These are phyloP conservation scores for Suhomyces bokatorum DNA, from an alignment of 1,139 yeast genomes.

Conservation along the genomic window DNA sequence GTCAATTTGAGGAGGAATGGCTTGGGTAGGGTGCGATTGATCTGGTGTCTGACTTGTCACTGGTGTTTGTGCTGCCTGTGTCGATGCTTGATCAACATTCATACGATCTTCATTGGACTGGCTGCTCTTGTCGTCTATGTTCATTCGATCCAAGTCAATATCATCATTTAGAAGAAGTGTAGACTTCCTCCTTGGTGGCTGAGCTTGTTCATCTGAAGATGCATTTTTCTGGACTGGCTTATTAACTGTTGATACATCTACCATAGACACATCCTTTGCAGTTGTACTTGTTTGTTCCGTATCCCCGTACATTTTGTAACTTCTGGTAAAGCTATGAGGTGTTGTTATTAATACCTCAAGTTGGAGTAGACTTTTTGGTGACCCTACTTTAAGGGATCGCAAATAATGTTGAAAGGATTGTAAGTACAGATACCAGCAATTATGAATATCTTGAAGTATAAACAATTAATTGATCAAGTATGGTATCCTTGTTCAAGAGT, in stretches of 20 bases:
- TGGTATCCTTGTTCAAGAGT: background rate
- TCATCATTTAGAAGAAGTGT: constrained; percentile 46
- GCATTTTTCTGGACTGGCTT: constrained; percentile 1
- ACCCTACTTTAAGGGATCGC: background rate
- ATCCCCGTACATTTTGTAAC: constrained; percentile 9
- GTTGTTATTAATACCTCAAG: too few relatives aligned
- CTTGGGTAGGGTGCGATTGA: constrained; percentile 17
- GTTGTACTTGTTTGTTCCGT: constrained; percentile 10
- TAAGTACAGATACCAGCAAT: background rate
- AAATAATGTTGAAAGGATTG: background rate
- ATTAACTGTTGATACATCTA: constrained; percentile 35
- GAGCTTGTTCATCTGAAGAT: constrained; percentile 21
- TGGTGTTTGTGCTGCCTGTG: constrained; percentile 9
- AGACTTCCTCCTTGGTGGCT: constrained; percentile 41
- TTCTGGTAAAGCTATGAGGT: too few relatives aligned
- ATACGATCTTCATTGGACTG: constrained; percentile 7
- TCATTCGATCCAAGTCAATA: constrained; percentile 39
- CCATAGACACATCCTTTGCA: constrained; percentile 42
- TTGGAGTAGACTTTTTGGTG: background rate
- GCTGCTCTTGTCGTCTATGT: constrained; percentile 24
- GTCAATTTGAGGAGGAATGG: constrained; percentile 9
- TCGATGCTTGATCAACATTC: constrained; percentile 8
- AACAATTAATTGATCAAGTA: background rate
- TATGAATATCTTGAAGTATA: too few relatives aligned
- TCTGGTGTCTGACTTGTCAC: constrained; percentile 11